Evolutionary conservation across 768 basidiomycete species (phyloP), one percentile per base, ranked within the genome.

Genomic region (Neoboletus brunneissimus): DNA sequence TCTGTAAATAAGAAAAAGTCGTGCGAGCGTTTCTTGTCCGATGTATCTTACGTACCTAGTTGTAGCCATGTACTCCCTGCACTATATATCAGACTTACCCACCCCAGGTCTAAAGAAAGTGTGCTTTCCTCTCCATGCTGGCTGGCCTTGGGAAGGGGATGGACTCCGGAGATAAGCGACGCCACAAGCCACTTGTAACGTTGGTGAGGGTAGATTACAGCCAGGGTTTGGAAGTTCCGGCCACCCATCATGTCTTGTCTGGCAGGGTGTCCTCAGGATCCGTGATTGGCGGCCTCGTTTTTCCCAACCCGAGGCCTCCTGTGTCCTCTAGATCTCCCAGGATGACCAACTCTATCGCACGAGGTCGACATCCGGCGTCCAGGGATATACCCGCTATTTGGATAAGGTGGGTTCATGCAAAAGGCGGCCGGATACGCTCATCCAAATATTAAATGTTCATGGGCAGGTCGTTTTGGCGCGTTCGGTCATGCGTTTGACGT

Each of bases 1-100:
- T 44, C 59, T 80, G 53, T 80, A 66, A 72, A 50, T 15, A 32
- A 38, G 42, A 42, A 31, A 27, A 50, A 29, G 48, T 37, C 25
- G 34, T 41, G 41, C 41, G 20, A 35, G 16, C 23, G 16, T 41
- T 43, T 43, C 52, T 31, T n/a, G 53, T 38, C 25, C 29, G 43
- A 41, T 66, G 53, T 59, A 66, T 43, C 38, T 54, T 59, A 53
- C 40, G 40, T 4, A 49, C 32, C 18, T 41, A 38, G 38, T 52
- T 54, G 50, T 62, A 62, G 56, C 31, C 51, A 55, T 41, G 59
- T 31, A 42, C 12, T 42, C 32, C 46, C 31, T 60, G 58, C 67
- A 61, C 49, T 51, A 40, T 59, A 58, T 52, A 23, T 56, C 45
- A 43, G 25, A 25, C 48, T 18, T 47, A 32, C 18, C 23, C 41